phyloP scores from a whole-genome alignment of 2,329 filamentous ascomycete species.

The Pseudogymnoascus sp. region DNA sequence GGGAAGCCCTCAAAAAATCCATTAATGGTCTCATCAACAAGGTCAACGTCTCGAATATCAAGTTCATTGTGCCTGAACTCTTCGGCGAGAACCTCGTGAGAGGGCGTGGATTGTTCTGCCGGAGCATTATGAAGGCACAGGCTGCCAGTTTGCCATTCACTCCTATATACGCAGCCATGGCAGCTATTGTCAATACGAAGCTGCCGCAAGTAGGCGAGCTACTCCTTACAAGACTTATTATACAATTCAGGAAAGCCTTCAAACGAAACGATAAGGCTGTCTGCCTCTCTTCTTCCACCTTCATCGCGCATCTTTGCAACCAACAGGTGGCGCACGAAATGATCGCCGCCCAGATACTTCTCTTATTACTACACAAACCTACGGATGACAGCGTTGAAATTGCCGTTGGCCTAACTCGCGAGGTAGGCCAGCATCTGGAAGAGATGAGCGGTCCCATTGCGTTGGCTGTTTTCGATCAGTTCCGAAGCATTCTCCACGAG shows the following conservation, averaged over 20 bases:
- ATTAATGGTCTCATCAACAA: slow-evolving; percentile 99
- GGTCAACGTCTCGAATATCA: slow-evolving; percentile 96
- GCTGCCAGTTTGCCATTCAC: slow-evolving; percentile 93
- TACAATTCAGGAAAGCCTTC: slow-evolving; percentile 93
- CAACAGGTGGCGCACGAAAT: slow-evolving; percentile 94
- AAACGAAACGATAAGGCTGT: slow-evolving; percentile 96
- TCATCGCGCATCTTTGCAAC: slow-evolving; percentile 91
- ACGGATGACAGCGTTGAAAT: slow-evolving; percentile 98
- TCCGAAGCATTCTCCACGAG: slow-evolving; percentile 90
- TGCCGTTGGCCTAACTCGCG: slow-evolving; percentile 83
- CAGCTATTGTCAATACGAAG: slow-evolving; percentile 95
- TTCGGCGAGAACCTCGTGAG: slow-evolving; percentile 92
- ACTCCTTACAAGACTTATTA: slow-evolving; percentile 72
- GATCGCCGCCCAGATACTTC: slow-evolving; percentile 81
- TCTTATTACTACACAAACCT: slow-evolving; percentile 88
- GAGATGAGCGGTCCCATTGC: slow-evolving; percentile 90
- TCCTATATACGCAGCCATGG: slow-evolving; percentile 92
- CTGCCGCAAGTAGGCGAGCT: slow-evolving; percentile 90
- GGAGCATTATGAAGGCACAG: slow-evolving; percentile 97
- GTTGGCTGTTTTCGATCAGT: slow-evolving; percentile 88
- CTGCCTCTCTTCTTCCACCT: slow-evolving; percentile 85
- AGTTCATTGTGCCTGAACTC: slow-evolving; percentile 90
- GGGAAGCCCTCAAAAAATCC: slow-evolving; percentile 97
- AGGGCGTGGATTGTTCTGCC: slow-evolving; percentile 85
- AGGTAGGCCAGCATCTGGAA: slow-evolving; percentile 88